Evolutionary conservation across 108 stramenopile genomes (phyloP).

Genomic region (Skeletonema grethae): DNA sequence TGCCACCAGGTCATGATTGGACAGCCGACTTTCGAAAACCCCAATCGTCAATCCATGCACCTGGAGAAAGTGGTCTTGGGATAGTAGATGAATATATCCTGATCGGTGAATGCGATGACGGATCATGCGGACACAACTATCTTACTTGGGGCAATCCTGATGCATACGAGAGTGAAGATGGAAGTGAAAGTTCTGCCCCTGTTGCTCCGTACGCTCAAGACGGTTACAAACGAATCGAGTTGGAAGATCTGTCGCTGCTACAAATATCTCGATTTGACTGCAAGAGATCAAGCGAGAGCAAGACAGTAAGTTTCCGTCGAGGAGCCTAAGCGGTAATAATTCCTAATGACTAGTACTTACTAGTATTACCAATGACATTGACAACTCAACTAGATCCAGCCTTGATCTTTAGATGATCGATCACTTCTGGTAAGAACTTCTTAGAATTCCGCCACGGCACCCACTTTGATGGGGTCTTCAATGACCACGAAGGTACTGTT

Average conservation of each 20-base stretch:
- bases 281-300: slow-evolving; percentile 52
- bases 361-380: not conserved
- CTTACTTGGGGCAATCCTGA: slow-evolving; percentile 77
- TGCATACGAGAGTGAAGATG: slow-evolving; percentile 23
- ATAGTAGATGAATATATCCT: slow-evolving; percentile 79
- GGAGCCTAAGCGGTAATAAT: not conserved
- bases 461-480: slow-evolving; percentile 60
- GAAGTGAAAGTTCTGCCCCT: slow-evolving; percentile 7
- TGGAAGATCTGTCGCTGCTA: slow-evolving; percentile 53
- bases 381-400: not conserved
- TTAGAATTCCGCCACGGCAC: slow-evolving; percentile 33
- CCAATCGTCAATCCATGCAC: not conserved
- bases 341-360: no score
- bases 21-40: slow-evolving; percentile 60
- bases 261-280: slow-evolving; percentile 85
- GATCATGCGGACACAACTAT: slow-evolving; percentile 83
- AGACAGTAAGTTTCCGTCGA: slow-evolving; percentile 77
- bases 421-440: slow-evolving; percentile 45
- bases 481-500: slow-evolving; percentile 45
- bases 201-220: slow-evolving; percentile 53
- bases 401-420: slow-evolving; percentile 48
- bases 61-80: slow-evolving; percentile 5
- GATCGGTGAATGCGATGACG: slow-evolving; percentile 85
- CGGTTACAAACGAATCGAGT: slow-evolving; percentile 68
- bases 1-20: slow-evolving; percentile 86